A percentile compares a stretch with the other conserved stretches of the same genome.
These are phyloP conservation scores for Lasiosphaeria hispida DNA, from an alignment of 495 filamentous ascomycete genomes.

Conservation along the genomic window DNA sequence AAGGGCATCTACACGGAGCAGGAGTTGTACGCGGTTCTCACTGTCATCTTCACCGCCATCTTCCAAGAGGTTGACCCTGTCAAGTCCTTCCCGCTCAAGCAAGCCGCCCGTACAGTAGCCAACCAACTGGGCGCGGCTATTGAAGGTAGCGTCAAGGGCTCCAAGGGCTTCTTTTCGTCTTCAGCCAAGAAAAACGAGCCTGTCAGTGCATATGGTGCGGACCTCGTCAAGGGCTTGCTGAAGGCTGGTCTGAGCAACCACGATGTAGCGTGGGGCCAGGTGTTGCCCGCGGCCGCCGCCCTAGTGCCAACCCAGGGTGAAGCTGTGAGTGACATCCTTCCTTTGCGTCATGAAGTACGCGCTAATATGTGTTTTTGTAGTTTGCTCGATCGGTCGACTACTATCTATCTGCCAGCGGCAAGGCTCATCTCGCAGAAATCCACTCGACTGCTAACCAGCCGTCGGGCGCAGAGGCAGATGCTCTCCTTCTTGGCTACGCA, in stretches of 20 bases:
- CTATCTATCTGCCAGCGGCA: slow-evolving; percentile 60
- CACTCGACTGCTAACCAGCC: slow-evolving; percentile 48
- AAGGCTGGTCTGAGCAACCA: slow-evolving; percentile 62
- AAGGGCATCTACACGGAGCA: slow-evolving; percentile 74
- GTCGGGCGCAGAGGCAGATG: slow-evolving; percentile 31
- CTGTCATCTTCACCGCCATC: slow-evolving; percentile 58
- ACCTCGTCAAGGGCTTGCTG: slow-evolving; percentile 66
- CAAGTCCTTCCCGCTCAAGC: slow-evolving; percentile 56
- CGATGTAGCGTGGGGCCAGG: slow-evolving; percentile 72
- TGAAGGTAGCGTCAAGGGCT: slow-evolving; percentile 57
- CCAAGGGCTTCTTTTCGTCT: slow-evolving; percentile 50
- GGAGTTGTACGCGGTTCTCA: slow-evolving; percentile 74
- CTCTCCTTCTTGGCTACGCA: slow-evolving; percentile 49
- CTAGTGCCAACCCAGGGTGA: slow-evolving; percentile 68
- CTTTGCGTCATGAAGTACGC: too few species aligned
- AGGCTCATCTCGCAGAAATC: slow-evolving; percentile 57
- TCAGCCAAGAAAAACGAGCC: slow-evolving; percentile 46
- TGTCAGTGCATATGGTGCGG: slow-evolving; percentile 64
- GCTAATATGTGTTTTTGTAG: slow-evolving; percentile 18
- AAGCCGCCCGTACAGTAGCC: slow-evolving; percentile 60
- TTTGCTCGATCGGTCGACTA: slow-evolving; percentile 77
- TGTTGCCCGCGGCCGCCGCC: slow-evolving; percentile 48
- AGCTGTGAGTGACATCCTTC: slow-evolving; percentile 39
- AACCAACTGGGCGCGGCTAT: slow-evolving; percentile 46
- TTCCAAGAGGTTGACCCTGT: slow-evolving; percentile 50